These are phyloP conservation scores for Hypoxylon perforatum DNA, from an alignment of 495 filamentous ascomycete genomes.

Conservation along the genomic window DNA sequence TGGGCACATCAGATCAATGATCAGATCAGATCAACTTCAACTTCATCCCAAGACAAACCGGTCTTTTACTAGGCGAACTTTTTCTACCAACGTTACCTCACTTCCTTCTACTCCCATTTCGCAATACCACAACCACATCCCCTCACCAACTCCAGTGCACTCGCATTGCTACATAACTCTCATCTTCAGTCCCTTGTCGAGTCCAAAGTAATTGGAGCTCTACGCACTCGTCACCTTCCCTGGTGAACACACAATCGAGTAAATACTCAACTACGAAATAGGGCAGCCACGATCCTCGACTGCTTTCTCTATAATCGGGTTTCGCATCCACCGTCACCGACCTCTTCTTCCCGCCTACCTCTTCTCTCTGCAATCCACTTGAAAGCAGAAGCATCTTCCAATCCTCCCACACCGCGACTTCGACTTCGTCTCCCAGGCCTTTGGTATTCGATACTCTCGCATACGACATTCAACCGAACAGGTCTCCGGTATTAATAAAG, in stretches of 20 bases:
- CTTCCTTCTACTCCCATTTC: neutral
- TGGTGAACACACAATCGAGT: neutral
- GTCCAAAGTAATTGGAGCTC: neutral
- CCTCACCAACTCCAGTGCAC: too few relatives aligned
- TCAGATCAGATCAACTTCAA: constrained; percentile 23
- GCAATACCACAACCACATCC: too few relatives aligned
- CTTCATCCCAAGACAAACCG: neutral
- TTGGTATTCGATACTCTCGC: constrained; percentile 6
- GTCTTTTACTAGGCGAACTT: too few relatives aligned
- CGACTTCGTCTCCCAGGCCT: constrained; percentile 6
- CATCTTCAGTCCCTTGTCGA: neutral
- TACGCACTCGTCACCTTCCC: neutral
- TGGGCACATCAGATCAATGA: constrained; percentile 19
- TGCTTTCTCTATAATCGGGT: neutral
- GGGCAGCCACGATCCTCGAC: constrained; percentile 4
- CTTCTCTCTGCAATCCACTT: neutral
- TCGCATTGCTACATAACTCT: too few relatives aligned
- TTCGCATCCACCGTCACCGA: constrained; percentile 3
- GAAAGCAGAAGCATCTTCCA: neutral
- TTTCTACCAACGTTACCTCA: too few relatives aligned
- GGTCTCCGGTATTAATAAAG: constrained; percentile 6
- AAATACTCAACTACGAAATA: neutral
- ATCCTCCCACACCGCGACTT: constrained; percentile 2
- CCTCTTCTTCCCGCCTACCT: neutral
- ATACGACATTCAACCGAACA: constrained; percentile 7